Evolutionary conservation across 768 basidiomycete genomes (phyloP).

Genomic region (Russula foetens): DNA sequence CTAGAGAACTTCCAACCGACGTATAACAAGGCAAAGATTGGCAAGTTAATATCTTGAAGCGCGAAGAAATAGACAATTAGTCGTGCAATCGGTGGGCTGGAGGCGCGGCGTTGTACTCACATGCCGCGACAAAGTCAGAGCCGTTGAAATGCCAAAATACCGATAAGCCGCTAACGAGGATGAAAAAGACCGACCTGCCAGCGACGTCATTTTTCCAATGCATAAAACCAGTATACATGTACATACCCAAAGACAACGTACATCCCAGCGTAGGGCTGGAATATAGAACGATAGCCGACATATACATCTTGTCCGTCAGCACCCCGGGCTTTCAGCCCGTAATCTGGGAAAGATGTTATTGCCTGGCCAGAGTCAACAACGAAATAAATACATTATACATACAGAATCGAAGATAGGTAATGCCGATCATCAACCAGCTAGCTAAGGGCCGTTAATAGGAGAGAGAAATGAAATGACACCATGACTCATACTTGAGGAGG

Average conservation of each 20-base stretch:
- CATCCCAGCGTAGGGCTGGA: slow-evolving; percentile 19
- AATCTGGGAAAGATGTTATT: slow-evolving; percentile 11
- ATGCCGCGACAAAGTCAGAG: slow-evolving; percentile 18
- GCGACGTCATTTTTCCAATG: not conserved
- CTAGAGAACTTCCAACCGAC: slow-evolving; percentile 17
- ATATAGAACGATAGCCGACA: slow-evolving; percentile 11
- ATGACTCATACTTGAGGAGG: slow-evolving; percentile 18
- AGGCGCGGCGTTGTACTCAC: not conserved
- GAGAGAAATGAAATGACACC: not conserved
- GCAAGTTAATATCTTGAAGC: slow-evolving; percentile 15
- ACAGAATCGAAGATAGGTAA: slow-evolving; percentile 21
- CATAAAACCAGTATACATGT: not conserved
- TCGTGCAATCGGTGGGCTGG: not conserved
- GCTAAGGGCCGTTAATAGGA: not conserved
- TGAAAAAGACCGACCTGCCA: slow-evolving; percentile 15
- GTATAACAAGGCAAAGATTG: slow-evolving; percentile 12
- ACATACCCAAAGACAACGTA: slow-evolving; percentile 19
- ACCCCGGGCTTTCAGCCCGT: slow-evolving; percentile 14
- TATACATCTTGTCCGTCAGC: not conserved
- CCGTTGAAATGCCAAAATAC: slow-evolving; percentile 17
- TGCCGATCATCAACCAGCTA: slow-evolving; percentile 19
- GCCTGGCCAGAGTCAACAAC: not conserved
- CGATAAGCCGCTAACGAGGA: slow-evolving; percentile 16
- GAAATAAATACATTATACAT: too few relatives aligned
- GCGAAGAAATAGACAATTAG: not conserved